Base-by-base conservation (phyloP, 805 yeast species). In the Metschnikowia peoriensis region DNA sequence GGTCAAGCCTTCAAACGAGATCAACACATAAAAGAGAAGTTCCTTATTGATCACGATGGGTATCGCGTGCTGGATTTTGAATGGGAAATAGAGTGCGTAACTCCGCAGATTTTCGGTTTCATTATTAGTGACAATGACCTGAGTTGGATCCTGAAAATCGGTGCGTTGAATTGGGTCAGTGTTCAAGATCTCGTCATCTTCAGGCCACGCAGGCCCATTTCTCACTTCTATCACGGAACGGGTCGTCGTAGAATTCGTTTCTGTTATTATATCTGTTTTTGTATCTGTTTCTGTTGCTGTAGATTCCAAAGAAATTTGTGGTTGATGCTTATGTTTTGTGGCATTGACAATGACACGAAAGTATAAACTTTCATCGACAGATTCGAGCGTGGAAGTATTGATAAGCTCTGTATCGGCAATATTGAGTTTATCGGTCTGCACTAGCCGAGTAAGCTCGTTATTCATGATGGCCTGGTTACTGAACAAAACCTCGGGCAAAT, bases 1-100 rank as follows among this genome's bases (percentile, higher is more conserved):
- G 12, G 85, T 58, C 0, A 81, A 66, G 0, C 91, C 91, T 32
- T 77, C 72, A 44, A 84, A 84, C 0, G 89, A 82, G 0, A 85
- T 75, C 22, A 83, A 63, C 10, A 79, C 78, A 73, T 85, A 79
- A 59, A 71, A 83, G 14, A 62, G 59, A 9, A 73, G 69, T 27
- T 60, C 59, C 3, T 67, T 63, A 38, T 65, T 67, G 28, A 77
- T 49, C 6, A 70, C 53, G 6, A 75, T 52, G 2, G 78, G 78
- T 2, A 69, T 51, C n/a, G 76, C 78, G 45, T 82, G 78, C 38
- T 80, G 78, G 37, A 78, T 78, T 48, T 73, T 75, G 42, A 69
- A 80, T 4, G 84, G 74, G 40, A 75, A 78, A 45, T 76, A 73
- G 38, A 76, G 63, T 2, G 75, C 73, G 38, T 66, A 67, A 51